Evolutionary conservation across 2,329 filamentous ascomycete species (phyloP).

Genomic region (Paracoccidioides lutzii): DNA sequence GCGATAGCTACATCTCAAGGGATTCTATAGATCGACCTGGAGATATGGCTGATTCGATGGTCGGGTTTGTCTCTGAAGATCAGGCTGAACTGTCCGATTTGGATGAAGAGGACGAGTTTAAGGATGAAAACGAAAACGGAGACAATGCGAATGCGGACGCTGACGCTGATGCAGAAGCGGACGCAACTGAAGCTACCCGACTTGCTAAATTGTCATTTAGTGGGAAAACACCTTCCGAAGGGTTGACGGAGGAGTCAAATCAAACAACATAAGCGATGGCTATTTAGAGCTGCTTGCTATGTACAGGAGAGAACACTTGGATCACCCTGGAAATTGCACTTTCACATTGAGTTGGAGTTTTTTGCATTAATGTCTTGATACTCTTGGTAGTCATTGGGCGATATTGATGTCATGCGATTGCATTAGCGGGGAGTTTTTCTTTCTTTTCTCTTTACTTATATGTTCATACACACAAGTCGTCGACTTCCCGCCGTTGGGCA

Average conservation of each 20-base stretch:
- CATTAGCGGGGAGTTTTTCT: conserved; percentile 9
- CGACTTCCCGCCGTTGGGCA: background rate
- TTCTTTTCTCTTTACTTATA: background rate
- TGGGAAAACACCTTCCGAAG: background rate
- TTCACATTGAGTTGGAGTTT: too few species aligned
- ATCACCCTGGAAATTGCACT: too few species aligned
- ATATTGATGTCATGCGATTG: background rate
- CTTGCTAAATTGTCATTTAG: background rate
- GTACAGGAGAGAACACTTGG: too few species aligned
- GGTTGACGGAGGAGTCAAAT: background rate
- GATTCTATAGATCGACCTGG: conserved; percentile 37
- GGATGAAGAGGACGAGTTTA: conserved; percentile 21
- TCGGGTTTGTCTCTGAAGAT: conserved; percentile 15
- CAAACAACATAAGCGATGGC: too few species aligned
- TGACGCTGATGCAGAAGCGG: background rate
- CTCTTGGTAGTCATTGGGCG: too few species aligned
- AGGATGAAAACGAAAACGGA: conserved; percentile 23
- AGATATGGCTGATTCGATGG: conserved; percentile 32
- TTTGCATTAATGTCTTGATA: too few species aligned
- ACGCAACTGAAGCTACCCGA: background rate
- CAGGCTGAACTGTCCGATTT: conserved; percentile 22
- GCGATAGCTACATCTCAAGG: conserved; percentile 46
- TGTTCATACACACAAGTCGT: background rate
- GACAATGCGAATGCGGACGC: background rate
- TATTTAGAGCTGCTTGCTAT: too few species aligned